These are phyloP conservation scores for Leishmania guyanensis DNA, from an alignment of 208 protist species.

Conservation along the genomic window DNA sequence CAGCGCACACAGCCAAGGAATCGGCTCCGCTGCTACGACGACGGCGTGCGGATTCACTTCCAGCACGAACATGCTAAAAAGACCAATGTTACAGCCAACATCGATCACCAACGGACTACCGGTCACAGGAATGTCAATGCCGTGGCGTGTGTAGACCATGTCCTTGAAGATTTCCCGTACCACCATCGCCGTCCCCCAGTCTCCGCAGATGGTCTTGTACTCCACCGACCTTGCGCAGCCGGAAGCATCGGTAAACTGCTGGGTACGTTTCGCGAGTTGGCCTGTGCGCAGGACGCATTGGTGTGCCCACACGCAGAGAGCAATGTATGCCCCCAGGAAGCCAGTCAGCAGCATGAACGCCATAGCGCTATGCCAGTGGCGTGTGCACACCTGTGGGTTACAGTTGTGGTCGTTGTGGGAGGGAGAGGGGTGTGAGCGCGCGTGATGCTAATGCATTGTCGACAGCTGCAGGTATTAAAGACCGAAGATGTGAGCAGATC, in stretches of 20 bases:
- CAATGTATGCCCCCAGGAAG: slow-evolving; percentile 7
- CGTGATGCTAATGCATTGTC: neutral
- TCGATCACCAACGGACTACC: slow-evolving; percentile 42
- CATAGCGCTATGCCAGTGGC: slow-evolving; percentile 1
- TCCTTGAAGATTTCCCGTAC: slow-evolving; percentile 43
- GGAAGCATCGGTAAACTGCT: neutral
- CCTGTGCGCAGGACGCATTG: slow-evolving; percentile 19
- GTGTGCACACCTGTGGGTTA: neutral
- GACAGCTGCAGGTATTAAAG: neutral
- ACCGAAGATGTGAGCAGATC: neutral
- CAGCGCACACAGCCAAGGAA: slow-evolving; percentile 21
- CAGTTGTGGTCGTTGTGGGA: too few species aligned
- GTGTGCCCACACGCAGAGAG: slow-evolving; percentile 16
- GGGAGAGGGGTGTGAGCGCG: neutral
- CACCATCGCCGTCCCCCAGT: slow-evolving; percentile 36
- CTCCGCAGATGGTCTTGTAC: slow-evolving; percentile 32
- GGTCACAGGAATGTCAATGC: slow-evolving; percentile 16
- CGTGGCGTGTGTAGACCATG: slow-evolving; percentile 38
- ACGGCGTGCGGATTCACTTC: slow-evolving; percentile 22
- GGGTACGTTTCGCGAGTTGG: slow-evolving; percentile 6
- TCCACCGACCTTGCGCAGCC: neutral
- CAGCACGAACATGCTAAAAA: slow-evolving; percentile 36
- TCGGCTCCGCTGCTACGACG: slow-evolving; percentile 44
- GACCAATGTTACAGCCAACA: slow-evolving; percentile 48
- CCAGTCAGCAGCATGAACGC: neutral